phyloP scores from a whole-genome alignment of 2,329 filamentous ascomycete species.

The Davidsoniella neocaledoniae region DNA sequence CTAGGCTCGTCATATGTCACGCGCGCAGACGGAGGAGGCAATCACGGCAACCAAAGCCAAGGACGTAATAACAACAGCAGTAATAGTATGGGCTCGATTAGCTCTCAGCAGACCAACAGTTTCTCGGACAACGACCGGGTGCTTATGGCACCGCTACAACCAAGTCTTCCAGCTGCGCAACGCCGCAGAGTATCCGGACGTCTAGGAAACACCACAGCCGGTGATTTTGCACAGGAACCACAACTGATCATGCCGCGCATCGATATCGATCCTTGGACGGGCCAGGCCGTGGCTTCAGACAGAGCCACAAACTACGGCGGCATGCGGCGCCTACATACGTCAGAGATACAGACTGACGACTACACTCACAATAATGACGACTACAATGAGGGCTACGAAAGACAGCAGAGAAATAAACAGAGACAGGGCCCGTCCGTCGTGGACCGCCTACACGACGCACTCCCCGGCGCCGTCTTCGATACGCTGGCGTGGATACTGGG shows the following conservation, averaged over 20 bases:
- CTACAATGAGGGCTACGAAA: no score
- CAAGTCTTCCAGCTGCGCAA: neutral
- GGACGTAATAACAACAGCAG: neutral
- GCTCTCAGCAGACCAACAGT: neutral
- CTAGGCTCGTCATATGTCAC: no score
- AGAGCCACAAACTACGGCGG: neutral
- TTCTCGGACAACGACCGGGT: neutral
- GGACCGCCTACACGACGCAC: constrained; percentile 20
- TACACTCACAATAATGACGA: neutral
- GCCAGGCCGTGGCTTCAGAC: neutral
- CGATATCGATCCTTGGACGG: neutral
- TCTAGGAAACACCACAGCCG: constrained; percentile 1
- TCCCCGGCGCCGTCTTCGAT: constrained; percentile 24
- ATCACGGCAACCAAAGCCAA: no score
- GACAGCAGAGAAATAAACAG: neutral
- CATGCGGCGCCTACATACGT: neutral
- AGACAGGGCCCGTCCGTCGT: constrained; percentile 10
- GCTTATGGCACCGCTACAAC: neutral
- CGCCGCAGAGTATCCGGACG: neutral
- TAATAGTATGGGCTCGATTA: neutral
- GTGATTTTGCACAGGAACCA: constrained; percentile 10
- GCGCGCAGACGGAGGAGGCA: no score
- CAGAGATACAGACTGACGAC: neutral
- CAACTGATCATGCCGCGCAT: neutral
- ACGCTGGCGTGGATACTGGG: constrained; percentile 33